Evolutionary conservation across 352 stramenopile species (phyloP), one percentile per base, ranked within the genome.

Genomic region (Pythium scleroteichum): DNA sequence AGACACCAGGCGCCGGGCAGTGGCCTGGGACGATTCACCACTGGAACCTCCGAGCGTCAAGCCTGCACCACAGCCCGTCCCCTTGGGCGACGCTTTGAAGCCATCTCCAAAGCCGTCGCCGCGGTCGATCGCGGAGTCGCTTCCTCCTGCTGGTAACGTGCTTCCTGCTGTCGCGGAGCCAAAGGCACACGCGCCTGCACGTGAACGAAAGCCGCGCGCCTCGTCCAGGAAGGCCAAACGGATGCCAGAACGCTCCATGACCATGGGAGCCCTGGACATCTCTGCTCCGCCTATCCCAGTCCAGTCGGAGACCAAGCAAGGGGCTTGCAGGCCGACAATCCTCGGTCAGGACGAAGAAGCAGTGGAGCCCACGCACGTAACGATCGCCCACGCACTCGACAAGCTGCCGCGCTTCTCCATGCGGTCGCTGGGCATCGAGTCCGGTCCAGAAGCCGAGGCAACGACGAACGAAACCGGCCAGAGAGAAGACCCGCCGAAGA

Each of bases 311-410:
- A 42, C 53, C 41, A 61, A 61, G 29, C 26, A 33, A 59, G 16
- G 22, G 50, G 16, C 32, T 39, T 19, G 22, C 10, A 35, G 17
- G 8, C 0, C 22, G 38, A 14, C 20, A 52, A 19, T 10, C 17
- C 4, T 44, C 6, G 6, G 38, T 44, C 13, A 8, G 38, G 13
- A 17, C 7, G 38, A 44, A 6, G 3, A 29, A 29, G 42, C 44
- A 20, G 27, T 48, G n/a, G 10, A 62, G 23, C 42, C 20, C 17
- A 59, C 66, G 10, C 48, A 65, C 19, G 71, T 72, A 23, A 74
- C 59, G 59, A 84, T 48, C 41, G 57, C 47, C 6, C 56, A 49
- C 16, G 57, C 57, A 10, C 32, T 64, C 9, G 48, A 64, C 16
- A 64, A 53, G 44, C 48, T 64, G 57, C 47, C 48, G 38, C 57